Evolutionary conservation across 2,329 filamentous ascomycete species (phyloP).

Genomic region (Beauveria sp.): DNA sequence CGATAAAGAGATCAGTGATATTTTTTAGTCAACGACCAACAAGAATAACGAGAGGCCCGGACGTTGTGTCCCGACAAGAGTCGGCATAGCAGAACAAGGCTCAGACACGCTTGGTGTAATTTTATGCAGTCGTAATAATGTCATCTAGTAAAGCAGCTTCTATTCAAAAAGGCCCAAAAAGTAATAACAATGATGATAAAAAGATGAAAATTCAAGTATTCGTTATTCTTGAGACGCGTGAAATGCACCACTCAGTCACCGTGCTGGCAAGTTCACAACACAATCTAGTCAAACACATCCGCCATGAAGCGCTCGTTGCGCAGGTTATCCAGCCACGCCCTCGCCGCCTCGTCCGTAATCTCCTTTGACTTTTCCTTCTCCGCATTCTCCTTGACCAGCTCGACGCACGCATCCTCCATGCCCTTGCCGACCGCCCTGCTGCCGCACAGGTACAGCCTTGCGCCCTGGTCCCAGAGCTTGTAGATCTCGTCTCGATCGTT

Average conservation of each 20-base stretch:
- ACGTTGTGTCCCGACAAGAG: no score
- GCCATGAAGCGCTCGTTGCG: conserved; percentile 50
- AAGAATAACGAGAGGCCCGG: no score
- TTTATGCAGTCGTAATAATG: no score
- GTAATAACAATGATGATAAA: no score
- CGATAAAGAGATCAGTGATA: no score
- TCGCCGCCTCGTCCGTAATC: conserved; percentile 30
- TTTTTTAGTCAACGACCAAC: no score
- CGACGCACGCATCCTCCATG: conserved; percentile 32
- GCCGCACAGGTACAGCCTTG: conserved; percentile 60
- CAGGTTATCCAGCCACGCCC: conserved; percentile 40
- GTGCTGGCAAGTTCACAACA: background rate
- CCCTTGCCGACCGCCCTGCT: conserved; percentile 42
- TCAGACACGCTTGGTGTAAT: no score
- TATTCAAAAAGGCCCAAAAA: no score
- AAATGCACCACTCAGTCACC: background rate
- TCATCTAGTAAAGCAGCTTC: no score
- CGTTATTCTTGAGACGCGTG: background rate
- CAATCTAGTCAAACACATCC: conserved; percentile 49
- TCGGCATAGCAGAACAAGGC: no score
- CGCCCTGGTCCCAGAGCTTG: conserved; percentile 33
- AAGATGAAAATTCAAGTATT: background rate
- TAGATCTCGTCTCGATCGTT: conserved; percentile 28
- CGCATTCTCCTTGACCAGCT: conserved; percentile 26
- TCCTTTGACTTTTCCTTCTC: conserved; percentile 23